Conservation (phyloP, 192 early-diverging fungal genomes). For the Entrophospora sp. region DNA sequence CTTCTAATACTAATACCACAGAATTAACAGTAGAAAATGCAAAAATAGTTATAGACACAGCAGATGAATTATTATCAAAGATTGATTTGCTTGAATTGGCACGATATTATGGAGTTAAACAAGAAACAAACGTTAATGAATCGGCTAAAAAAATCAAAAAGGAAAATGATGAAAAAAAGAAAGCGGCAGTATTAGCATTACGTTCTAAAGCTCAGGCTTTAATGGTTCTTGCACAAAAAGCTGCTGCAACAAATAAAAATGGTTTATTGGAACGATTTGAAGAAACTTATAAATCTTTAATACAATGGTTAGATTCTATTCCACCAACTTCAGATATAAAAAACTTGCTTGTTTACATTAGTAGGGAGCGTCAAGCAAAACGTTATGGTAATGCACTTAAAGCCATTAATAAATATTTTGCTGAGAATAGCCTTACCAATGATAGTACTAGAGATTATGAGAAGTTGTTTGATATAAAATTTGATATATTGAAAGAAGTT, state of each 20-base stretch:
- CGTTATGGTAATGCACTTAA: constrained; percentile 64
- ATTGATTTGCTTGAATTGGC: constrained; percentile 57
- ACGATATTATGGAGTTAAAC: constrained; percentile 53
- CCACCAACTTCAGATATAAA: constrained; percentile 44
- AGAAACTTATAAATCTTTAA: constrained; percentile 43
- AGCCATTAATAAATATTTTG: constrained; percentile 61
- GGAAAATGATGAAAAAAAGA: constrained; percentile 68
- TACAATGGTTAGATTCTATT: constrained; percentile 53
- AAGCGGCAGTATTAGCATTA: constrained; percentile 54
- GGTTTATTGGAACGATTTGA: constrained; percentile 41
- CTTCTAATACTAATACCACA: too few species aligned
- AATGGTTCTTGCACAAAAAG: constrained; percentile 35
- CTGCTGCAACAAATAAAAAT: constrained; percentile 13
- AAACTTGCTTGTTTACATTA: constrained; percentile 49
- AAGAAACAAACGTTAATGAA: constrained; percentile 27
- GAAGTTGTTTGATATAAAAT: constrained; percentile 40
- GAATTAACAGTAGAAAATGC: too few species aligned
- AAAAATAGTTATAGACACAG: constrained; percentile 39
- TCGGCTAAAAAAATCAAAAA: constrained; percentile 50
- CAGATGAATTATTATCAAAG: constrained; percentile 49
- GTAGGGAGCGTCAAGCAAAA: constrained; percentile 41
- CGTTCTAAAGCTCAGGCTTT: constrained; percentile 46
- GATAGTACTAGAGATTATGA: constrained; percentile 48
- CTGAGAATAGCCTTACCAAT: constrained; percentile 39
- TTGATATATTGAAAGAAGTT: constrained; percentile 50